Evolutionary conservation across 2,329 filamentous ascomycete genomes (phyloP).

Genomic region (Cladophialophora psammophila): DNA sequence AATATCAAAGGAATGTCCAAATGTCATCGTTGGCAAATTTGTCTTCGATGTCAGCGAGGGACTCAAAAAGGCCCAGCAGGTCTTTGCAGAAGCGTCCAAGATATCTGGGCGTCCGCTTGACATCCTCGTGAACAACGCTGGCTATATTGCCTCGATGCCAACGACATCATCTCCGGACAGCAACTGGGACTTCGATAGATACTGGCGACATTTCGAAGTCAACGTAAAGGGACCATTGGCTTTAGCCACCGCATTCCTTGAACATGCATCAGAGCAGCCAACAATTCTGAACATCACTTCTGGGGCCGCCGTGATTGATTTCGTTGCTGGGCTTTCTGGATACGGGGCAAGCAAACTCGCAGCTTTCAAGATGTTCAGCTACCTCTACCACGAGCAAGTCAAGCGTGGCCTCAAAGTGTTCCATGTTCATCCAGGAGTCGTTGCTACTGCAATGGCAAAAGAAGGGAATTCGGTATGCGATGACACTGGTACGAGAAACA

Average conservation of each 20-base stretch:
- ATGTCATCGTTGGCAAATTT: conserved; percentile 44
- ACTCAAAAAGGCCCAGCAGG: conserved; percentile 34
- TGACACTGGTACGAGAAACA: conserved; percentile 12
- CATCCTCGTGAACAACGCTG: conserved; percentile 42
- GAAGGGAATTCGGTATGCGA: conserved; percentile 18
- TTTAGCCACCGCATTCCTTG: conserved; percentile 20
- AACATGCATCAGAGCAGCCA: conserved; percentile 9
- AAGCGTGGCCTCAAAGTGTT: conserved; percentile 50
- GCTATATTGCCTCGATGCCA: conserved; percentile 23
- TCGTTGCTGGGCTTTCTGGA: conserved; percentile 19
- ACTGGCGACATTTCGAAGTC: conserved; percentile 41
- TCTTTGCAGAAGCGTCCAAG: conserved; percentile 29
- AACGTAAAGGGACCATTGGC: conserved; percentile 23
- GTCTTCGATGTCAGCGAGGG: conserved; percentile 43
- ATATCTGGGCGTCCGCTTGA: conserved; percentile 34
- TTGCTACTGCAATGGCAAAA: conserved; percentile 27
- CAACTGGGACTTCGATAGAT: conserved; percentile 32
- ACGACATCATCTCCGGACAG: neutral
- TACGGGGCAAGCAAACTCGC: conserved; percentile 55
- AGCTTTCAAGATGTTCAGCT: conserved; percentile 51
- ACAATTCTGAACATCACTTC: conserved; percentile 17
- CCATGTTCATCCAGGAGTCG: conserved; percentile 54
- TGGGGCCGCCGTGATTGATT: conserved; percentile 21
- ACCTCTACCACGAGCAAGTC: conserved; percentile 46
- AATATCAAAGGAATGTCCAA: conserved; percentile 35